These are phyloP conservation scores for Fusarium cicatricum DNA, from an alignment of 2,329 filamentous ascomycete genomes.

Conservation along the genomic window DNA sequence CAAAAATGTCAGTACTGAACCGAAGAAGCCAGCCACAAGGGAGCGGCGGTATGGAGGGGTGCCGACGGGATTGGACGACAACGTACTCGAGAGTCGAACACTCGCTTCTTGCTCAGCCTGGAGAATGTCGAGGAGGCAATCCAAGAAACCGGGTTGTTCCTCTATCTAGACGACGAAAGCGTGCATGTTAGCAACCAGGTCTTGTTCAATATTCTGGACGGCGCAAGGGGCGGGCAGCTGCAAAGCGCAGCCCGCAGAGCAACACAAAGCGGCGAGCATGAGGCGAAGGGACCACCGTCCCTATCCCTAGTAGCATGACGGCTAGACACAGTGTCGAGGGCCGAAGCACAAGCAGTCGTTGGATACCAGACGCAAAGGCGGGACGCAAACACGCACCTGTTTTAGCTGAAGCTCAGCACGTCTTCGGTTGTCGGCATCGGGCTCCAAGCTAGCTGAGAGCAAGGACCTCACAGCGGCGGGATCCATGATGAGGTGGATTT, in stretches of 20 bases:
- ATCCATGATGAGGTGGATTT: conserved; percentile 66
- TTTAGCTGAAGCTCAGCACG: conserved; percentile 84
- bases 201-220: conserved; percentile 3
- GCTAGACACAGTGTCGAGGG: neutral
- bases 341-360: conserved; percentile 15
- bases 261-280: conserved; percentile 2
- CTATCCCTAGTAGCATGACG: neutral
- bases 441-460: conserved; percentile 78
- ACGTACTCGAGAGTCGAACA: conserved; percentile 87
- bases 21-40: conserved; percentile 38
- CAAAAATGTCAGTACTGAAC: conserved; percentile 23
- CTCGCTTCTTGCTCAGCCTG: conserved; percentile 86
- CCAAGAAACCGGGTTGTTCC: conserved; percentile 87
- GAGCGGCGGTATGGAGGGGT: conserved; percentile 24
- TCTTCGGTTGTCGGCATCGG: conserved; percentile 77
- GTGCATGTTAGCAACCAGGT: conserved; percentile 31
- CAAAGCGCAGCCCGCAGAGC: conserved; percentile 15
- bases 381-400: conserved; percentile 64
- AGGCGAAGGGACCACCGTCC: neutral
- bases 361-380: conserved; percentile 14
- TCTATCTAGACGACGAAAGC: conserved; percentile 71
- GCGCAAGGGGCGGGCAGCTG: conserved; percentile 31
- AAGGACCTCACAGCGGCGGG: conserved; percentile 76
- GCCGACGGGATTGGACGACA: conserved; percentile 19
- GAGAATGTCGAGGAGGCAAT: conserved; percentile 89